These are phyloP conservation scores for Albugo laibachii DNA, from an alignment of 352 stramenopile species.

Conservation along the genomic window DNA sequence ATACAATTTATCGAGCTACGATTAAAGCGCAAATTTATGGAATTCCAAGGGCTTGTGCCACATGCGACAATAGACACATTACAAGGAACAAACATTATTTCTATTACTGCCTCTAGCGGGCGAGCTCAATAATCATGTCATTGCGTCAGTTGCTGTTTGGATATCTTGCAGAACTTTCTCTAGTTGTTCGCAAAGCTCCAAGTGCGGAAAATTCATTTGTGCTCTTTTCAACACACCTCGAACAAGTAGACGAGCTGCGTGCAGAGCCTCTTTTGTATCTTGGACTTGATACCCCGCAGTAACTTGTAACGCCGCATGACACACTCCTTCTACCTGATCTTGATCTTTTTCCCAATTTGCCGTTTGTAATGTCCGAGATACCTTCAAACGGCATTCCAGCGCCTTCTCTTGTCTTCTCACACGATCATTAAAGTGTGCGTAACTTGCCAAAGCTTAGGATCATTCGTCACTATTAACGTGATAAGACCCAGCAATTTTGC, in stretches of 20 bases:
- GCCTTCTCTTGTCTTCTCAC: constrained; percentile 38
- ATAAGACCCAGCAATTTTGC: constrained; percentile 57
- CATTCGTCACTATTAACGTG: constrained; percentile 57
- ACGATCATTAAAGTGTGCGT: constrained; percentile 62
- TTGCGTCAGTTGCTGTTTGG: too few relatives aligned
- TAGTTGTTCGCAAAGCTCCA: too few relatives aligned
- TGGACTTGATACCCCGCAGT: constrained; percentile 41
- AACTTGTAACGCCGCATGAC: constrained; percentile 25
- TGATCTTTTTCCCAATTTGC: constrained; percentile 51
- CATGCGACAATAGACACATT: too few relatives aligned
- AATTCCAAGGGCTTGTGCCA: too few relatives aligned
- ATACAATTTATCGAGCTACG: too few relatives aligned
- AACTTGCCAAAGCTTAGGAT: constrained; percentile 70
- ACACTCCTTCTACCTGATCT: constrained; percentile 32
- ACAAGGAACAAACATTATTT: too few relatives aligned
- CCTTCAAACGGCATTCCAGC: constrained; percentile 65
- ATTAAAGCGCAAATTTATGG: too few relatives aligned
- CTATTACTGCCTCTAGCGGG: too few relatives aligned
- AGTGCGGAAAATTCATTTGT: constrained; percentile 31
- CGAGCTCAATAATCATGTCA: too few relatives aligned
- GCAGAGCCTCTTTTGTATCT: constrained; percentile 58
- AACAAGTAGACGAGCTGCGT: constrained; percentile 44
- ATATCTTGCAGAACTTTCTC: too few relatives aligned
- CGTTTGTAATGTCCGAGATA: constrained; percentile 8
- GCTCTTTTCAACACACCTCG: constrained; percentile 51